Evolutionary conservation across 1,284 basidiomycete species (phyloP).

Genomic region (Phylloporus sp.): DNA sequence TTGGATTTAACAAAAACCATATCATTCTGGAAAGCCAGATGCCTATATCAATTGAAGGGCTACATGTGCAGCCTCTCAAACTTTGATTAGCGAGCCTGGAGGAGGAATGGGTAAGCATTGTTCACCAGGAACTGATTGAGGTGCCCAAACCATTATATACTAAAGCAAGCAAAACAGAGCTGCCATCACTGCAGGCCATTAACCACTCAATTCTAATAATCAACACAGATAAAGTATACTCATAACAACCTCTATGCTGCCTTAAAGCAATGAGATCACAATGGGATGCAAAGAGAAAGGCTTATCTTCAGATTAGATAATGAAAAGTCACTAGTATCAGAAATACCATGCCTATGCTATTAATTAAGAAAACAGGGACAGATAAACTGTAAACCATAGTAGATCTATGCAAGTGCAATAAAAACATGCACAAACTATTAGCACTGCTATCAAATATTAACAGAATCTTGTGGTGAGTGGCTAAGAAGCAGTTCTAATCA

Average conservation of each 20-base stretch:
- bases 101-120: not conserved
- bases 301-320: not conserved
- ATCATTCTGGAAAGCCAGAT: not conserved
- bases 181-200: not conserved
- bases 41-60: not conserved
- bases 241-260: not conserved
- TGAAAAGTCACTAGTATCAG: not conserved
- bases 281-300: not conserved
- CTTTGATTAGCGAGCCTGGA: not conserved
- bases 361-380: conserved; percentile 32
- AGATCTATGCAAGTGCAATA: too few species aligned
- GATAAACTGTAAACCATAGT: conserved; percentile 25
- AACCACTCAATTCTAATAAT: conserved; percentile 35
- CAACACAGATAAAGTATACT: not conserved
- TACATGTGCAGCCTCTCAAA: not conserved
- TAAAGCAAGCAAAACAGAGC: not conserved
- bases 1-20: not conserved
- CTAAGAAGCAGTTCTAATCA: conserved; percentile 25
- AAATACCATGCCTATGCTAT: conserved; percentile 39
- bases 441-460: conserved; percentile 40
- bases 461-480: conserved; percentile 27
- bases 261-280: not conserved
- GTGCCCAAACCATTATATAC: not conserved
- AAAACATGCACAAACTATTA: conserved; percentile 35
- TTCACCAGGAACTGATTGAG: not conserved